phyloP scores from a whole-genome alignment of 164 flowering plant species.

The Nelumbo lutea region DNA sequence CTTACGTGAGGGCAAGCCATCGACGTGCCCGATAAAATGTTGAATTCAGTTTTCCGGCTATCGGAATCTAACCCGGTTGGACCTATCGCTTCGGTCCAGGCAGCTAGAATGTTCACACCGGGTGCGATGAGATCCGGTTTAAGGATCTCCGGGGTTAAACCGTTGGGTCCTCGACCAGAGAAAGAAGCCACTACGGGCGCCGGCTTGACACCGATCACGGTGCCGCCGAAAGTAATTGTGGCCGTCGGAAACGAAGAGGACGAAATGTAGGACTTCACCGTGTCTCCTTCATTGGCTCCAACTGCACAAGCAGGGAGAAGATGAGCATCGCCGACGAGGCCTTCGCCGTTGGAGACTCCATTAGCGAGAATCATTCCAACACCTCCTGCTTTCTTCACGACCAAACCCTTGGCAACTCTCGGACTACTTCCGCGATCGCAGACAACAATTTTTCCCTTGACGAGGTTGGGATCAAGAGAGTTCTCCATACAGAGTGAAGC shows the following conservation, averaged over 20 bases:
- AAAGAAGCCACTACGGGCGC: slow-evolving; percentile 19
- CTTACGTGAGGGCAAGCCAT: slow-evolving; percentile 4
- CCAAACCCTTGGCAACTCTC: slow-evolving; percentile 19
- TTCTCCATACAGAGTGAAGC: slow-evolving; percentile 1
- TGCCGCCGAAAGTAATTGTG: slow-evolving; percentile 17
- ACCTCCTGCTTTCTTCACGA: slow-evolving; percentile 27
- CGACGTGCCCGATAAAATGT: not conserved
- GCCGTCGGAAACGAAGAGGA: slow-evolving; percentile 15
- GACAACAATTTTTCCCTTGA: slow-evolving; percentile 21
- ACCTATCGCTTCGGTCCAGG: not conserved
- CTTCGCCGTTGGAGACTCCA: slow-evolving; percentile 8
- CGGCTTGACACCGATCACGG: slow-evolving; percentile 18
- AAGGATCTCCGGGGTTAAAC: slow-evolving; percentile 8
- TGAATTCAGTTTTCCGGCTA: not conserved
- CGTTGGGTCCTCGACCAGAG: slow-evolving; percentile 20
- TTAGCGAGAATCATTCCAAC: slow-evolving; percentile 26
- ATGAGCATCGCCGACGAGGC: slow-evolving; percentile 19
- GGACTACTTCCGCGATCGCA: slow-evolving; percentile 18
- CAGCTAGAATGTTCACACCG: slow-evolving; percentile 13
- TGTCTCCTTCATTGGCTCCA: slow-evolving; percentile 7
- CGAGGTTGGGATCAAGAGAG: not conserved
- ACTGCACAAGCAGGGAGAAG: slow-evolving; percentile 18
- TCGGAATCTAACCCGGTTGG: slow-evolving; percentile 2
- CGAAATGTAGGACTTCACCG: slow-evolving; percentile 6
- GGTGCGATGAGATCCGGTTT: slow-evolving; percentile 28